Percentiles rank a stretch among this genome's conserved stretches.
These are phyloP conservation scores for Avena insularis DNA, from an alignment of 176 grass and related monocot genomes.

Conservation along the genomic window DNA sequence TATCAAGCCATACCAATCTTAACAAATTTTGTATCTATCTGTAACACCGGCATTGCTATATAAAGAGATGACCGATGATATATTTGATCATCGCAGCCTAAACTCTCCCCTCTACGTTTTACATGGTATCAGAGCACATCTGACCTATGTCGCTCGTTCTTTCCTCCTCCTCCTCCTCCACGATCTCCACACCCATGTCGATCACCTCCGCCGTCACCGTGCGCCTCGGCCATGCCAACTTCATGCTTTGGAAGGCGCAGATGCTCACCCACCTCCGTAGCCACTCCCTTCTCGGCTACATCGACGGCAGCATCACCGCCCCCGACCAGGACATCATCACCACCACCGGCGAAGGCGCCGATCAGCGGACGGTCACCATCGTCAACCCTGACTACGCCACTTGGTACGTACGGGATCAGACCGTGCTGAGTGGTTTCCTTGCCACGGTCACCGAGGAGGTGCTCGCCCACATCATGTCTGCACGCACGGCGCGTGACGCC, in stretches of 20 bases:
- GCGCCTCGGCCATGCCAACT: neutral
- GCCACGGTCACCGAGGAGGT: neutral
- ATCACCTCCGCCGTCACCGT: neutral
- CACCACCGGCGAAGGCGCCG: neutral
- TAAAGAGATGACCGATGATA: no score
- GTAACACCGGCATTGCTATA: no score
- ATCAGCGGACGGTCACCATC: neutral
- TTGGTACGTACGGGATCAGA: neutral
- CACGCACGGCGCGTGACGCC: neutral
- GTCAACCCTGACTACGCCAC: neutral
- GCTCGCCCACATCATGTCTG: neutral
- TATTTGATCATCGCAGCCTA: no score
- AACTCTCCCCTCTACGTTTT: no score
- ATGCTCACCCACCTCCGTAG: neutral
- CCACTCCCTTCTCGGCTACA: neutral
- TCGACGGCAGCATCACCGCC: neutral
- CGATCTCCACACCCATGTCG: neutral
- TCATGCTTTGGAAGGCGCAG: neutral
- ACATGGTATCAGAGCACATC: no score
- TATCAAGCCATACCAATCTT: no score
- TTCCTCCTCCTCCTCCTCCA: no score
- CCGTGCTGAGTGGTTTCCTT: neutral
- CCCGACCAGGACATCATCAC: neutral
- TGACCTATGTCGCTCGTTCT: no score
- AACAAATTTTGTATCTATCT: no score